These are phyloP conservation scores for Penicillium sp. DNA, from an alignment of 2,329 filamentous ascomycete genomes.

Conservation along the genomic window DNA sequence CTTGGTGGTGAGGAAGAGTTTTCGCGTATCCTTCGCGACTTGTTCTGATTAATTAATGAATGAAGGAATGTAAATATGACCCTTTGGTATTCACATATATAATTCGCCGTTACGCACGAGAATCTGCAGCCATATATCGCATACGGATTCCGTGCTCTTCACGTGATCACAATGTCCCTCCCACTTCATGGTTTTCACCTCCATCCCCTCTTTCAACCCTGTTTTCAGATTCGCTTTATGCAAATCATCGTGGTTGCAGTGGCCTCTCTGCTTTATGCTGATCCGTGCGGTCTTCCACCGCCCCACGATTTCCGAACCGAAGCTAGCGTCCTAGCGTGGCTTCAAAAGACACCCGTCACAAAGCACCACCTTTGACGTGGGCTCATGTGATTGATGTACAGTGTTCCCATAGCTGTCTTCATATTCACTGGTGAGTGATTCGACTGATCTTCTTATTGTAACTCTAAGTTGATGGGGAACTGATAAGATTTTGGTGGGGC, in stretches of 20 bases:
- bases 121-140: no score
- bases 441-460: background rate
- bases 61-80: background rate
- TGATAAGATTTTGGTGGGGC: constrained; percentile 24
- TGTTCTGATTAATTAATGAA: constrained; percentile 48
- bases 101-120: no score
- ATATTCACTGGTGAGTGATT: background rate
- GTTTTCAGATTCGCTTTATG: background rate
- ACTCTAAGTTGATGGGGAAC: background rate
- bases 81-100: no score
- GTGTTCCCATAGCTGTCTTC: background rate
- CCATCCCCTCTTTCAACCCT: background rate
- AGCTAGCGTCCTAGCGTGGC: background rate
- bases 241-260: background rate
- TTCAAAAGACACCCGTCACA: background rate
- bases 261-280: background rate
- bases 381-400: background rate
- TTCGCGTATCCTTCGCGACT: constrained; percentile 57
- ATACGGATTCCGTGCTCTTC: no score
- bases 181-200: background rate
- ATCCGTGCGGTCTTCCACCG: background rate
- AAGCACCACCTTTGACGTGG: background rate
- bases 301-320: background rate
- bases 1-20: constrained; percentile 60
- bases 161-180: background rate